Evolutionary conservation across 768 basidiomycete species (phyloP), one percentile per base, ranked within the genome.

Genomic region (Hericium rajendrae): DNA sequence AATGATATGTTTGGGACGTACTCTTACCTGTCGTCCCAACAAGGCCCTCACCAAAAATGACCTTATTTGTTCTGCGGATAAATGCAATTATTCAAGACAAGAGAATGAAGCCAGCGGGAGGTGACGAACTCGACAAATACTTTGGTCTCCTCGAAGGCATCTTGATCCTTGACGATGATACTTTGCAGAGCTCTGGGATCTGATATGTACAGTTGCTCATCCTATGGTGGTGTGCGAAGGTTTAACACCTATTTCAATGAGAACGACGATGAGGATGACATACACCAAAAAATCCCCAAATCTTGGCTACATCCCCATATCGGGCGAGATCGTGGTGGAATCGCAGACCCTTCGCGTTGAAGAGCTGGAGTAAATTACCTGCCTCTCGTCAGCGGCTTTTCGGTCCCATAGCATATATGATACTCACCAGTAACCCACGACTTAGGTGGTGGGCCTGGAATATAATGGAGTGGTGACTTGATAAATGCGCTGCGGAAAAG

Each of bases 101-200:
- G 9, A 32, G 10, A 32, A 43, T 37, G 12, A 12, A 50, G 26
- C 46, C 48, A 59, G 43, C 43, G 15, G 20, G 43, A 22, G 24
- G 12, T 51, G n/a, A 24, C 56, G 26, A 5, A 57, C 56, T 38
- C 49, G 41, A 52, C 61, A 43, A 61, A 60, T 18, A 43, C 48
- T 18, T 46, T 40, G 13, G 56, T 57, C 41, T 58, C 60, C 39
- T 58, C 57, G 54, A 48, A 62, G 4, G 48, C 51, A 38, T 60
- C 41, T 39, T 60, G 60, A 15, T 62, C 60, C 39, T 62, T 62
- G 6, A 62, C 54, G 11, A 61, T 43, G n/a, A 61, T 54, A 20
- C 54, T 37, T 11, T 61, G 60, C n/a, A 62, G 38, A 3, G 62
- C 60, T 6, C 24, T n/a, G 3, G 51, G 51, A 53, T 53, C 51